Conservation (phyloP, 192 early-diverging fungal species). For the Coemansia sp. region DNA sequence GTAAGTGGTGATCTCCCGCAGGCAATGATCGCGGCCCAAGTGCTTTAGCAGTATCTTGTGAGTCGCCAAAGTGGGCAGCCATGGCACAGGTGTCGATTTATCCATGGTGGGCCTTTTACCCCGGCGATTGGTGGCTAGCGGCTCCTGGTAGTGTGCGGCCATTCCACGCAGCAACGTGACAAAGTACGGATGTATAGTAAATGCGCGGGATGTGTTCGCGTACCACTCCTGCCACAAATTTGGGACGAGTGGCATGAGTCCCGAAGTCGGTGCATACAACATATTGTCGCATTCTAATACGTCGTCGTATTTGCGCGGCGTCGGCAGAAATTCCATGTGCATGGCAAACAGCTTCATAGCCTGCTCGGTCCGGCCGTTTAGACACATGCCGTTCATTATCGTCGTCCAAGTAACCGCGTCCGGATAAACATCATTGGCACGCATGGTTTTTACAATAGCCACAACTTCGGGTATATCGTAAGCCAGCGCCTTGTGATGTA, state of each 20-base stretch:
- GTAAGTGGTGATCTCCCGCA: constrained; percentile 1
- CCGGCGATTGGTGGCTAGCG: neutral
- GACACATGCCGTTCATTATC: constrained; percentile 27
- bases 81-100: constrained; percentile 3
- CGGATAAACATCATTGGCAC: neutral
- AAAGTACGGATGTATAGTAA: constrained; percentile 7
- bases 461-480: constrained; percentile 3
- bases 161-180: neutral
- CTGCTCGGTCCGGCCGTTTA: neutral
- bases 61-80: constrained; percentile 39
- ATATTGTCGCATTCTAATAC: neutral
- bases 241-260: neutral
- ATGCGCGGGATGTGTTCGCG: neutral
- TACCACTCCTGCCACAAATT: constrained; percentile 40
- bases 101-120: neutral
- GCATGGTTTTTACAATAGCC: constrained; percentile 16
- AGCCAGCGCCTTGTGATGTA: constrained; percentile 4
- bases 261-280: constrained; percentile 1
- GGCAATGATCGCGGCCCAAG: neutral
- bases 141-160: neutral
- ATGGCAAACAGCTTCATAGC: constrained; percentile 32
- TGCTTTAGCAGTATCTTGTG: constrained; percentile 27
- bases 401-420: constrained; percentile 30
- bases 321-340: constrained; percentile 33
- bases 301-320: neutral